These are phyloP conservation scores for Lepraria neglecta DNA, from an alignment of 495 filamentous ascomycete species.

Conservation along the genomic window DNA sequence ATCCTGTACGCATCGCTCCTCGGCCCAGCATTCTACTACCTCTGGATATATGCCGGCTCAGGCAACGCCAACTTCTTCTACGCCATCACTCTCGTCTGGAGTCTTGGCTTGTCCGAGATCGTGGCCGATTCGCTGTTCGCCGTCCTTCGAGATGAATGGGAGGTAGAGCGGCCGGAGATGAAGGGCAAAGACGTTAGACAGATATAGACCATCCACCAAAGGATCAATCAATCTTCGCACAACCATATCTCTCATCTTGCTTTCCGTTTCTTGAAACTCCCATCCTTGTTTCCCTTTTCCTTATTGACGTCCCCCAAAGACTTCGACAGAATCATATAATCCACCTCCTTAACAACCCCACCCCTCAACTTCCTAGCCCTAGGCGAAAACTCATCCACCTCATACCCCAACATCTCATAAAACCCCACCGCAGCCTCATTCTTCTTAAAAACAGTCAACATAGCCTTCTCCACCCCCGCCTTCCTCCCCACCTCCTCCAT, in stretches of 20 bases:
- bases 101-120: slow-evolving; percentile 72
- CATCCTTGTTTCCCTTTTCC: background rate
- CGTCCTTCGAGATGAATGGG: slow-evolving; percentile 87
- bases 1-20: slow-evolving; percentile 82
- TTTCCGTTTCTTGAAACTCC: slow-evolving; percentile 11
- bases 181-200: slow-evolving; percentile 78
- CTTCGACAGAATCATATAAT: slow-evolving; percentile 71
- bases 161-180: slow-evolving; percentile 84
- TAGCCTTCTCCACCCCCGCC: slow-evolving; percentile 58
- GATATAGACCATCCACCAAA: slow-evolving; percentile 48
- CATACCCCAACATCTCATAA: slow-evolving; percentile 64
- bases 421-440: slow-evolving; percentile 58
- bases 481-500: slow-evolving; percentile 41
- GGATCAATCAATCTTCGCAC: background rate
- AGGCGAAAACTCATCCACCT: slow-evolving; percentile 60
- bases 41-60: slow-evolving; percentile 97
- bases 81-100: slow-evolving; percentile 97
- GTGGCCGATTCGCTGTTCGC: slow-evolving; percentile 83
- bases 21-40: slow-evolving; percentile 90
- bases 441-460: slow-evolving; percentile 75
- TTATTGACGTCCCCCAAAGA: slow-evolving; percentile 27
- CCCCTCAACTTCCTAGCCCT: slow-evolving; percentile 53
- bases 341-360: slow-evolving; percentile 56
- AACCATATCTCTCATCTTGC: slow-evolving; percentile 5
- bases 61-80: slow-evolving; percentile 99